Evolutionary conservation across 257 asterid genomes (phyloP).

Genomic region (Solanum phureja): DNA sequence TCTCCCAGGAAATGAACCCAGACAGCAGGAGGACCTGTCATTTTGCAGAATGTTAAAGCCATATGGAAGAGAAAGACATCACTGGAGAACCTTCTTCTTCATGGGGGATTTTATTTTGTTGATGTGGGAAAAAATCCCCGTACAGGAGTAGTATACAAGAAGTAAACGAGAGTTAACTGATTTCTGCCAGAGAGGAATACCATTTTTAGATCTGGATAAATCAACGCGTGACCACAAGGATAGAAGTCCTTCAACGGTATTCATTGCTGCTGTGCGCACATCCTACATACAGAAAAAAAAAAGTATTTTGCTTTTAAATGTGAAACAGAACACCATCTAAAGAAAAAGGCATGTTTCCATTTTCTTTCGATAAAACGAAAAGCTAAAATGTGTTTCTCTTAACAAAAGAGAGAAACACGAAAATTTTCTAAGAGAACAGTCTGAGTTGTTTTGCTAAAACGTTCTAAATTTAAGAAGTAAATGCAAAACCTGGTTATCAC

Average conservation of each 20-base stretch:
- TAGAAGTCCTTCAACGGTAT: conserved; percentile 49
- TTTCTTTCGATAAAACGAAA: not conserved
- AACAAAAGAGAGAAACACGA: not conserved
- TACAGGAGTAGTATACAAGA: not conserved
- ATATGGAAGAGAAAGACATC: not conserved
- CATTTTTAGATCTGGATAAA: conserved; percentile 28
- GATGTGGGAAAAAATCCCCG: not conserved
- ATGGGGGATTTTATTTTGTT: not conserved
- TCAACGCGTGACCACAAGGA: conserved; percentile 30
- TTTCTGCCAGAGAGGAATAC: conserved; percentile 15
- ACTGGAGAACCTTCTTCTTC: not conserved
- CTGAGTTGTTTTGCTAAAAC: not conserved
- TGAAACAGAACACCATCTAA: not conserved
- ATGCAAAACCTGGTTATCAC: conserved; percentile 60
- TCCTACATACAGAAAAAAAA: conserved; percentile 22
- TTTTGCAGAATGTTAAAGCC: not conserved
- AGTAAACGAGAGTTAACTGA: not conserved
- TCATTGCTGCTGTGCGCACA: conserved; percentile 66
- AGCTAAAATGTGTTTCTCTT: not conserved
- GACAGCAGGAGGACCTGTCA: conserved; percentile 44
- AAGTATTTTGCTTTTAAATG: not conserved
- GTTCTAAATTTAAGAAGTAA: not conserved
- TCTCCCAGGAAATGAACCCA: conserved; percentile 57
- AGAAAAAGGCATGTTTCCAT: not conserved
- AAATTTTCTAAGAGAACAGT: not conserved